A percentile compares a stretch with the other conserved stretches of the same genome.
Conservation (phyloP, 2,329 filamentous ascomycete species). For the Cyphellophora attinorum region DNA sequence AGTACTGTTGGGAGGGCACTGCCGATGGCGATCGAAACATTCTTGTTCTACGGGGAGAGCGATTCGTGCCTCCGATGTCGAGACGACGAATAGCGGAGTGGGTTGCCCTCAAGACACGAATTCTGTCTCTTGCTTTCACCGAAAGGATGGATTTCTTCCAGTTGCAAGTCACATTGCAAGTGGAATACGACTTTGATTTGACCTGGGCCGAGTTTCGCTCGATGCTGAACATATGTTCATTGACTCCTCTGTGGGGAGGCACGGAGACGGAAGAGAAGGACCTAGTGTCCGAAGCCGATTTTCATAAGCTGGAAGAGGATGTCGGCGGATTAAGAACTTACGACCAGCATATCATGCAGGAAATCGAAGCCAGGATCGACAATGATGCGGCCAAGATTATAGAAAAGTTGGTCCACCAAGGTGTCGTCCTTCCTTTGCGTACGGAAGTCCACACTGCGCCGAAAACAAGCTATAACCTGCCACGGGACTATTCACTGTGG, state of each 20-base stretch:
- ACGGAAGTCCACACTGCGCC: too few species aligned
- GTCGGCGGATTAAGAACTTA: too few species aligned
- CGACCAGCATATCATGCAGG: background rate
- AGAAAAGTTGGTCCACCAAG: background rate
- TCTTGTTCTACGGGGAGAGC: background rate
- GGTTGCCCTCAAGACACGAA: background rate
- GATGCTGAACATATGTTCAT: background rate
- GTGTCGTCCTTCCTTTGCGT: background rate
- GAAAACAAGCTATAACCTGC: too few species aligned
- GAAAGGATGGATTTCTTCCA: background rate
- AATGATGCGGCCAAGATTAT: background rate
- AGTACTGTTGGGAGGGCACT: background rate
- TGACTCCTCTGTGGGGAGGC: background rate
- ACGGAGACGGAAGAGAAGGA: too few species aligned
- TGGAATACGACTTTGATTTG: background rate
- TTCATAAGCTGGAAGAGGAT: too few species aligned
- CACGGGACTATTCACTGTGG: too few species aligned
- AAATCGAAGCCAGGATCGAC: background rate
- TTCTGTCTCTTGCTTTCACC: background rate
- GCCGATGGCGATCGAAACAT: background rate
- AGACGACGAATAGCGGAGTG: background rate
- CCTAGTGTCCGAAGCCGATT: too few species aligned
- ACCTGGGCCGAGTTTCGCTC: background rate
- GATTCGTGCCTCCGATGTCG: background rate
- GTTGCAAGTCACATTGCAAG: background rate